Evolutionary conservation across 2,329 filamentous ascomycete species (phyloP).

Genomic region (Triangularia verruculosa): DNA sequence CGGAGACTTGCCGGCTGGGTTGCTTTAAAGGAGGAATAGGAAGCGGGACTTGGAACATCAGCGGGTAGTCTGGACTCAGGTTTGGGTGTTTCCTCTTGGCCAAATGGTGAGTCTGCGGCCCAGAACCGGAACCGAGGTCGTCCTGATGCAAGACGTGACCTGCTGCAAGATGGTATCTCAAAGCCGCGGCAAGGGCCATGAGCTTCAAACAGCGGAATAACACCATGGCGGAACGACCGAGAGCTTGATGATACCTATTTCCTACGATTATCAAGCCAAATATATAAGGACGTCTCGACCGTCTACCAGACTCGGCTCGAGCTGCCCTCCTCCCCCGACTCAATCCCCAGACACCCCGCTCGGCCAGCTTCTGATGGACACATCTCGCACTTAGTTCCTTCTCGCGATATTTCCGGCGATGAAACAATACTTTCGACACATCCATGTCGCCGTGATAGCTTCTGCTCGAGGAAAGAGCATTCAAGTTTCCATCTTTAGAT

Average conservation of each 20-base stretch:
- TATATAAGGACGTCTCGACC: background rate
- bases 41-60: slow-evolving; percentile 40
- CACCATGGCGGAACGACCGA: background rate
- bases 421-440: background rate
- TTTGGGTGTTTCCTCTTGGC: background rate
- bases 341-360: background rate
- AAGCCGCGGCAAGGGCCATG: background rate
- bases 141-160: background rate
- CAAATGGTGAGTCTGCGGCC: background rate
- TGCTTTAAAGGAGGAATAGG: slow-evolving; percentile 45
- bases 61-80: slow-evolving; percentile 35
- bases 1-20: slow-evolving; percentile 33
- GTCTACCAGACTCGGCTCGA: background rate
- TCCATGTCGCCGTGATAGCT: background rate
- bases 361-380: background rate
- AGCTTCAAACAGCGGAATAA: background rate
- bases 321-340: background rate
- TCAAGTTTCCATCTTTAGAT: background rate
- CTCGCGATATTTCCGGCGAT: background rate
- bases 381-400: background rate
- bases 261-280: background rate
- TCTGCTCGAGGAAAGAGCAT: background rate
- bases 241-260: slow-evolving; percentile 4
- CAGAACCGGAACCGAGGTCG: background rate
- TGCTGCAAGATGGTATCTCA: background rate